Conservation (phyloP, 805 yeast genomes). For the Lipomyces yamadae region DNA sequence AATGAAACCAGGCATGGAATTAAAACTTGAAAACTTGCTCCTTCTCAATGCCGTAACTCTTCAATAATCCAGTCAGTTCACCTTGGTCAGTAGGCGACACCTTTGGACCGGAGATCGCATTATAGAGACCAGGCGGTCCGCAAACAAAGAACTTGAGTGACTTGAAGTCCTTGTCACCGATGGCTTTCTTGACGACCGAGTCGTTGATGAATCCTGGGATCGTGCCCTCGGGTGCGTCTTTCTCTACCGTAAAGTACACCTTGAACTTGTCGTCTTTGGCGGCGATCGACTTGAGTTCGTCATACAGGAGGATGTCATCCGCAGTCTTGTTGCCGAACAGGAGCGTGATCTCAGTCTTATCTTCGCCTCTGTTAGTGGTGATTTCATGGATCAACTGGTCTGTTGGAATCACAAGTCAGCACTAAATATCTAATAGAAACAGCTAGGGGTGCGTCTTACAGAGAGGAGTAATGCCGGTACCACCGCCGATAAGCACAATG, state of each 20-base stretch:
- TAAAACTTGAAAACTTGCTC: constrained; percentile 77
- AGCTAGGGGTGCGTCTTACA: constrained; percentile 10
- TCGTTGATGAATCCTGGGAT: constrained; percentile 76
- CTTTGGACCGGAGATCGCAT: constrained; percentile 85
- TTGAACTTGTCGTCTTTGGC: constrained; percentile 78
- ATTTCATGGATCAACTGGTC: constrained; percentile 83
- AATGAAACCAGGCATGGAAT: neutral
- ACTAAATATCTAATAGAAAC: neutral
- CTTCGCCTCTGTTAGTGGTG: constrained; percentile 70
- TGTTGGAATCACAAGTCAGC: neutral
- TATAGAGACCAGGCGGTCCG: constrained; percentile 93
- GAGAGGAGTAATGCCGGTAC: constrained; percentile 95
- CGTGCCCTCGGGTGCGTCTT: constrained; percentile 53
- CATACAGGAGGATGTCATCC: constrained; percentile 79
- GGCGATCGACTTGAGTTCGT: constrained; percentile 71
- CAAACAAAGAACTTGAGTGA: constrained; percentile 83
- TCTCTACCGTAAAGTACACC: constrained; percentile 80
- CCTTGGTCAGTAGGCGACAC: constrained; percentile 91
- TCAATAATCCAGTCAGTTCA: constrained; percentile 83
- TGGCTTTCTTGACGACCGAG: constrained; percentile 64
- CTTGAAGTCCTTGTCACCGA: constrained; percentile 68
- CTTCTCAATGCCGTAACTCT: constrained; percentile 85
- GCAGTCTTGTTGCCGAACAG: constrained; percentile 79
- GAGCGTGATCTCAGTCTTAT: constrained; percentile 85
- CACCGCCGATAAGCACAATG: constrained; percentile 89